These are phyloP conservation scores for Ilex aquifolium DNA, from an alignment of 257 asterid genomes.

Conservation along the genomic window DNA sequence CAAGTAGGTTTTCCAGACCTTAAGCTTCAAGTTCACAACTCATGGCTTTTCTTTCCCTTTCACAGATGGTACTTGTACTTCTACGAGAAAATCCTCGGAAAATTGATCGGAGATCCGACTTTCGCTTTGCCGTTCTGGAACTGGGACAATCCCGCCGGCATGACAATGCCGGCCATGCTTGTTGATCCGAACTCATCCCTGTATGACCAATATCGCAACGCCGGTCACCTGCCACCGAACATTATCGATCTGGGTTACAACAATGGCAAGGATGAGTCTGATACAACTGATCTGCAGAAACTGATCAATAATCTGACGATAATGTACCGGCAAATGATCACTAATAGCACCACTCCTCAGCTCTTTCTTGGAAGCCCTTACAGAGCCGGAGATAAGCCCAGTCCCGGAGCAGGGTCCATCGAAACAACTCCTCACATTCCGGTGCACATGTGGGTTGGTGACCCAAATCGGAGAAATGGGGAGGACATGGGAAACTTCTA, in stretches of 20 bases:
- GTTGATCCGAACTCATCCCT: constrained; percentile 19
- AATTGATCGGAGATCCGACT: not conserved
- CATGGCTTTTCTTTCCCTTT: not conserved
- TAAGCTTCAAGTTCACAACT: not conserved
- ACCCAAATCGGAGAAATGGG: constrained; percentile 16
- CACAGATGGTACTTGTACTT: not conserved
- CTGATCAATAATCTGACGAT: constrained; percentile 25
- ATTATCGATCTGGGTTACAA: constrained; percentile 31
- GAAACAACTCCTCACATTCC: constrained; percentile 46
- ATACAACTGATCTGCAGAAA: constrained; percentile 8
- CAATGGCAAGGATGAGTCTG: constrained; percentile 6
- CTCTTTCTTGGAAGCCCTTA: constrained; percentile 43
- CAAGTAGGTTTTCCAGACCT: not conserved
- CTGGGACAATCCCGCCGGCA: not conserved
- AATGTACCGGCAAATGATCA: constrained; percentile 38
- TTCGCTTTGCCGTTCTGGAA: not conserved
- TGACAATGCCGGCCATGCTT: not conserved
- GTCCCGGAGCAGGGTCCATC: constrained; percentile 32
- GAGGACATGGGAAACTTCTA: constrained; percentile 68
- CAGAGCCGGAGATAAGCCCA: constrained; percentile 20
- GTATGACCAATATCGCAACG: constrained; percentile 34
- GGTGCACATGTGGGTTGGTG: constrained; percentile 40
- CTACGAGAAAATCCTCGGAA: not conserved
- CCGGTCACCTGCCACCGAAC: constrained; percentile 14
- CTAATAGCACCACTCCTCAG: constrained; percentile 23